Conservation (phyloP, 345 rosid genomes). For the Acer negundo region DNA sequence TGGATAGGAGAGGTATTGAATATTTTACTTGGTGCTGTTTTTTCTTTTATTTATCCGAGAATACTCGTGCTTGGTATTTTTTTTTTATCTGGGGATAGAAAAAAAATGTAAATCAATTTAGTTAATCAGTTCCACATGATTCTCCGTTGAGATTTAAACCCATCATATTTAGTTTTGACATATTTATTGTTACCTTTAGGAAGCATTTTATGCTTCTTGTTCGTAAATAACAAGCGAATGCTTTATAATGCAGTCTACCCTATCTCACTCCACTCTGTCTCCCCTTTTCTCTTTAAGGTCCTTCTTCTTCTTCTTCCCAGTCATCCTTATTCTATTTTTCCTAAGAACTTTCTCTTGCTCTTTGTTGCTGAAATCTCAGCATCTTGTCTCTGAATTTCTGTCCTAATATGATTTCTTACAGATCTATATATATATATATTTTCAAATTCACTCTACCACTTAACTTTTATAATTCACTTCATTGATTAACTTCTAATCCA, state of each 20-base stretch:
- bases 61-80: background rate
- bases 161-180: background rate
- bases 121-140: background rate
- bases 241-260: slow-evolving; percentile 2
- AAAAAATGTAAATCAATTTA: background rate
- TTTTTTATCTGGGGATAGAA: background rate
- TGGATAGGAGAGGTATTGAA: slow-evolving; percentile 84
- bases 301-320: background rate
- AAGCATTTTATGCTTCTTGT: background rate
- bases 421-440: too few species aligned
- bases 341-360: background rate
- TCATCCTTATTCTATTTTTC: background rate
- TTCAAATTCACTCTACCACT: background rate
- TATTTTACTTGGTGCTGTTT: slow-evolving; percentile 13
- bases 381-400: background rate
- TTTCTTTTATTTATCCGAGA: slow-evolving; percentile 4
- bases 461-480: background rate
- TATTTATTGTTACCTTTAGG: background rate
- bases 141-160: background rate
- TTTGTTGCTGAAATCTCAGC: background rate
- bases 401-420: background rate
- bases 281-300: background rate
- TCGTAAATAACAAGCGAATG: background rate
- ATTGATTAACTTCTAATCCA: background rate
- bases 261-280: too few species aligned